Percentiles rank a stretch among this genome's conserved stretches.
Conservation (phyloP, 2,329 filamentous ascomycete species). For the Parafenestella ontariensis region DNA sequence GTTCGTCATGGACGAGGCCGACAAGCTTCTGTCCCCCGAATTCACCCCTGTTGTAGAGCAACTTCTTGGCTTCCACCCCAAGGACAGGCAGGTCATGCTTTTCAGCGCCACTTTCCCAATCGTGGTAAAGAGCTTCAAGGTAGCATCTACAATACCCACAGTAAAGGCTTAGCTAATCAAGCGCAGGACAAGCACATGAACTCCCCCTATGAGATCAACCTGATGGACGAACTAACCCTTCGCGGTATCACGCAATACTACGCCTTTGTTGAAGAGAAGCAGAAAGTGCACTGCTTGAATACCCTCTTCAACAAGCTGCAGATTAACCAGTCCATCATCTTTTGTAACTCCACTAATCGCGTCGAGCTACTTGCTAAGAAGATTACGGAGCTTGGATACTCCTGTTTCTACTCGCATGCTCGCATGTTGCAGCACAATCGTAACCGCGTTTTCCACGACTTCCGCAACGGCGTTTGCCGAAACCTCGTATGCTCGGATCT, state of each 20-base stretch:
- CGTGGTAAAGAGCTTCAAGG: constrained; percentile 94
- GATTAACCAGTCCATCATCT: constrained; percentile 99
- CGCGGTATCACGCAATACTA: constrained; percentile 99
- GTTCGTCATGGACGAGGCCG: constrained; percentile 99
- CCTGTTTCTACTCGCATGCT: constrained; percentile 98
- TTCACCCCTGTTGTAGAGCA: constrained; percentile 99
- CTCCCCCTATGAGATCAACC: constrained; percentile 96
- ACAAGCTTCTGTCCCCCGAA: constrained; percentile 95
- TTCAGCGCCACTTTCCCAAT: constrained; percentile 98
- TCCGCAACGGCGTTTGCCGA: constrained; percentile 95
- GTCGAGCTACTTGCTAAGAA: constrained; percentile 98
- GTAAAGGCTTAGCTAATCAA: constrained; percentile 9
- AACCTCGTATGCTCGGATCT: constrained; percentile 98
- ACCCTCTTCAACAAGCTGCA: constrained; percentile 98
- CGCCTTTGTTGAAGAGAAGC: constrained; percentile 98
- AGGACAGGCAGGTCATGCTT: constrained; percentile 98
- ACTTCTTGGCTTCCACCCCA: constrained; percentile 91
- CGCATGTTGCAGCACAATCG: constrained; percentile 97
- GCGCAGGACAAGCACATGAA: constrained; percentile 90
- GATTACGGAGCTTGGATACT: constrained; percentile 98
- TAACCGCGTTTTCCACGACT: constrained; percentile 99
- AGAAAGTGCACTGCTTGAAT: constrained; percentile 98
- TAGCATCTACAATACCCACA: constrained; percentile 25
- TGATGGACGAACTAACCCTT: constrained; percentile 98
- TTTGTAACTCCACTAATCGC: constrained; percentile 98